Conservation (phyloP, 1,284 basidiomycete genomes). For the Ustilago esculenta region DNA sequence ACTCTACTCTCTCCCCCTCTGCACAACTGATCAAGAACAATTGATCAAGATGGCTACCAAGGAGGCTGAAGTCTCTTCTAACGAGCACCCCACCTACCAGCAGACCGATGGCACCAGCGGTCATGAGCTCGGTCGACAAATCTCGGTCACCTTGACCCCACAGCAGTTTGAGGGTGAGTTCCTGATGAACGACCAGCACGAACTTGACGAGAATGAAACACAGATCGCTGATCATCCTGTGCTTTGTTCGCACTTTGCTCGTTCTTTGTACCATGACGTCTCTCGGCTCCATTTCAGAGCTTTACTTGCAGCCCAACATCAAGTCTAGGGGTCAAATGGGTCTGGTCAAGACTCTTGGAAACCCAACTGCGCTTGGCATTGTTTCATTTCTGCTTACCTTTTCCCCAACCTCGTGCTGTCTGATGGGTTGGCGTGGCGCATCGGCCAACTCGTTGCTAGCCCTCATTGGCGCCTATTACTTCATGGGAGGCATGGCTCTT, state of each 20-base stretch:
- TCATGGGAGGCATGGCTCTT: constrained; percentile 39
- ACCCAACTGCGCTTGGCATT: constrained; percentile 51
- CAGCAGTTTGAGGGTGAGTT: constrained; percentile 46
- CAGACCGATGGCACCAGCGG: constrained; percentile 24
- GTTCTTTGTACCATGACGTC: too few species aligned
- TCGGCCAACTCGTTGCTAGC: constrained; percentile 38
- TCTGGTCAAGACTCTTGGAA: constrained; percentile 53
- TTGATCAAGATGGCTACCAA: constrained; percentile 34
- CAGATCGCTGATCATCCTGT: too few species aligned
- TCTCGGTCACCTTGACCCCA: constrained; percentile 50
- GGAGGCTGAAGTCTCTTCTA: constrained; percentile 32
- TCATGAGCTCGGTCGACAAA: constrained; percentile 47
- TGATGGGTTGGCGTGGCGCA: constrained; percentile 53
- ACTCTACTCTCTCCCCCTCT: too few species aligned
- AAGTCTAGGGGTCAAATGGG: constrained; percentile 26
- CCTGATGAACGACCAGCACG: too few species aligned
- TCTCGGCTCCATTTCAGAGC: too few species aligned
- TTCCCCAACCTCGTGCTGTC: constrained; percentile 39
- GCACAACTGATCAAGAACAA: too few species aligned
- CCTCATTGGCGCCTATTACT: constrained; percentile 43
- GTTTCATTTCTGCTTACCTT: constrained; percentile 53
- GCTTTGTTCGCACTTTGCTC: too few species aligned
- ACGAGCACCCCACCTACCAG: constrained; percentile 39
- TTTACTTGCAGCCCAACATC: constrained; percentile 50
- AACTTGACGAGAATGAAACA: too few species aligned